phyloP scores from a whole-genome alignment of 148 eudicot species.

The Chenopodium formosanum region DNA sequence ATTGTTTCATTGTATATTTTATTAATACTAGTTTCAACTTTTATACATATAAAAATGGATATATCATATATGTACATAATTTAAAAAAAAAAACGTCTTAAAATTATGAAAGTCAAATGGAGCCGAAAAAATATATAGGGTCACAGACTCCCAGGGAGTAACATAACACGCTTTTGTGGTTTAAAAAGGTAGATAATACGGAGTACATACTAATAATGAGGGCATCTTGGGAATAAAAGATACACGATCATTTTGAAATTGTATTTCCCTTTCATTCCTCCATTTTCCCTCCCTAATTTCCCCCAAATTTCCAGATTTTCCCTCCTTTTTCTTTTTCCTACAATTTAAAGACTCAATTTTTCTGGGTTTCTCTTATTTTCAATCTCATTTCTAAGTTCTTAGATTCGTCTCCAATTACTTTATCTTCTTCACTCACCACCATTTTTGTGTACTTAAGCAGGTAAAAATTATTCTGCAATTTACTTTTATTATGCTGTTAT shows the following conservation, averaged over 20 bases:
- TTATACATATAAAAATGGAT: too few relatives aligned
- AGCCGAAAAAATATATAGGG: too few relatives aligned
- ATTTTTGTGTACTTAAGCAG: neutral
- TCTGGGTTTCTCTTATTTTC: neutral
- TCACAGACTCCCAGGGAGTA: too few relatives aligned
- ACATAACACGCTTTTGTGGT: too few relatives aligned
- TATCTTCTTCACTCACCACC: neutral
- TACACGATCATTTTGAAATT: neutral
- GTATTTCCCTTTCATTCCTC: neutral
- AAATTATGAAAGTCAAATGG: too few relatives aligned
- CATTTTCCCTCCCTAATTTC: constrained; percentile 3
- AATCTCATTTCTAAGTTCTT: neutral
- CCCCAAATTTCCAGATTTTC: neutral
- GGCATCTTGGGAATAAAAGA: too few relatives aligned
- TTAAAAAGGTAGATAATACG: too few relatives aligned
- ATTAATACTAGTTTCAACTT: too few relatives aligned
- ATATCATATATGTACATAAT: too few relatives aligned
- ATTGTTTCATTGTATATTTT: too few relatives aligned
- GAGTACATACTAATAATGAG: too few relatives aligned
- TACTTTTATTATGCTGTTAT: neutral
- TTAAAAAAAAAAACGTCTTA: too few relatives aligned
- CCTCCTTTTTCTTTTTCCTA: neutral
- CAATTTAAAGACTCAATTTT: neutral
- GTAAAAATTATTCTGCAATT: neutral
- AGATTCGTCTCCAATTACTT: neutral